Evolutionary conservation across 2,329 filamentous ascomycete genomes (phyloP).

Genomic region (Xylariaceae sp.): DNA sequence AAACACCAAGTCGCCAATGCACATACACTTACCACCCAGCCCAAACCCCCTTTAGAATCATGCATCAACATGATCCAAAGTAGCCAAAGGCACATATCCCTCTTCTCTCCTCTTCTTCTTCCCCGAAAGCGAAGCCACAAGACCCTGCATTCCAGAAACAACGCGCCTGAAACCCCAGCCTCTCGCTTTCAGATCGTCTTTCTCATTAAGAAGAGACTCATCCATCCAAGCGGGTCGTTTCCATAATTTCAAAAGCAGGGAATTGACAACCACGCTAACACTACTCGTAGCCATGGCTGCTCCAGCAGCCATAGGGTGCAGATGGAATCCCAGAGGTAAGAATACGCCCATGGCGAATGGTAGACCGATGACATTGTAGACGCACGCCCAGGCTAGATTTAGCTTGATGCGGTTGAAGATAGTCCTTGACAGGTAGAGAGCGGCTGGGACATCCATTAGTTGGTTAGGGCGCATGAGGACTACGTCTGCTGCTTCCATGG

Average conservation of each 20-base stretch:
- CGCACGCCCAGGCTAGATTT: conserved; percentile 86
- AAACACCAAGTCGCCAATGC: no score
- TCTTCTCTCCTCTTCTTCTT: conserved; percentile 38
- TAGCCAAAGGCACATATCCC: conserved; percentile 55
- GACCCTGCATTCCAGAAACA: conserved; percentile 39
- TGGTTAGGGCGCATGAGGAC: conserved; percentile 92
- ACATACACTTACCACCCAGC: no score
- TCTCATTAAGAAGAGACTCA: conserved; percentile 57
- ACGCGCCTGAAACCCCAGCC: conserved; percentile 39
- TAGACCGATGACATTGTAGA: conserved; percentile 86
- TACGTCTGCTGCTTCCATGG: conserved; percentile 93
- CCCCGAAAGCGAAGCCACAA: conserved; percentile 34
- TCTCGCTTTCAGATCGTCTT: conserved; percentile 41
- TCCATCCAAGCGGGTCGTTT: conserved; percentile 81
- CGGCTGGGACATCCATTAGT: conserved; percentile 85
- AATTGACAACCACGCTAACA: conserved; percentile 82
- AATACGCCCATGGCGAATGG: conserved; percentile 97
- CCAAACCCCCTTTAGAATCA: conserved; percentile 4
- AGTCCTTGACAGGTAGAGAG: conserved; percentile 70
- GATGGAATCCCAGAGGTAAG: conserved; percentile 76
- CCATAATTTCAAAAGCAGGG: conserved; percentile 82
- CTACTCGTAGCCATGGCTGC: conserved; percentile 89
- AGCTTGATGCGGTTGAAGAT: conserved; percentile 93
- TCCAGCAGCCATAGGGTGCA: conserved; percentile 91
- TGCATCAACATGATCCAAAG: conserved; percentile 38